Evolutionary conservation across 495 filamentous ascomycete genomes (phyloP).

Genomic region (Talaromyces ruber): DNA sequence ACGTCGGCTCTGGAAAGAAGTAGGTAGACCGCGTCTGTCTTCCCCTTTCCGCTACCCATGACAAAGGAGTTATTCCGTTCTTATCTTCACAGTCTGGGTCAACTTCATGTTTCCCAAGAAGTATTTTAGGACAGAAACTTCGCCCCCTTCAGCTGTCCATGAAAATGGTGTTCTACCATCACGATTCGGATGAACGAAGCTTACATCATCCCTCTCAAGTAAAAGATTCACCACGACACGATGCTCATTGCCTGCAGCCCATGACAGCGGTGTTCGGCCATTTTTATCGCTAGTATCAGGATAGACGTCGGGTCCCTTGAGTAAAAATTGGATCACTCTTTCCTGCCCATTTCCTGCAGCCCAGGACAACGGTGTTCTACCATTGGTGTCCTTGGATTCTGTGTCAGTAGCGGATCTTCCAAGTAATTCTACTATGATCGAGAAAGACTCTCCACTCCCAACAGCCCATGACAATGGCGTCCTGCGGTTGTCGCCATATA

Average conservation of each 20-base stretch:
- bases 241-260: constrained; percentile 11
- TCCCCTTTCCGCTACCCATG: constrained; percentile 15
- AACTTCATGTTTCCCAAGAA: constrained; percentile 7
- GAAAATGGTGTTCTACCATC: constrained; percentile 13
- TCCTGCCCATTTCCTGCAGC: constrained; percentile 22
- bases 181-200: constrained; percentile 12
- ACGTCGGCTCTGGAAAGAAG: constrained; percentile 9
- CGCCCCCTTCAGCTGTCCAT: constrained; percentile 15
- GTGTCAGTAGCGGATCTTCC: constrained; percentile 5
- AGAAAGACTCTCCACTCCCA: constrained; percentile 17
- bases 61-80: constrained; percentile 9
- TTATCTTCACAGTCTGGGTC: constrained; percentile 6
- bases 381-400: constrained; percentile 10
- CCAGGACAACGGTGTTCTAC: background rate
- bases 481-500: constrained; percentile 6
- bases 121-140: constrained; percentile 9
- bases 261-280: constrained; percentile 12
- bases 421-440: background rate
- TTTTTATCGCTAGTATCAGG: constrained; percentile 9
- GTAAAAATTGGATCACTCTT: constrained; percentile 21
- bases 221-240: constrained; percentile 14
- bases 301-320: constrained; percentile 14
- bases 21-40: constrained; percentile 12
- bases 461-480: constrained; percentile 8
- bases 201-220: constrained; percentile 7